Base-by-base conservation (phyloP, 2,329 filamentous ascomycete species). In the Cladorrhinum sp. region DNA sequence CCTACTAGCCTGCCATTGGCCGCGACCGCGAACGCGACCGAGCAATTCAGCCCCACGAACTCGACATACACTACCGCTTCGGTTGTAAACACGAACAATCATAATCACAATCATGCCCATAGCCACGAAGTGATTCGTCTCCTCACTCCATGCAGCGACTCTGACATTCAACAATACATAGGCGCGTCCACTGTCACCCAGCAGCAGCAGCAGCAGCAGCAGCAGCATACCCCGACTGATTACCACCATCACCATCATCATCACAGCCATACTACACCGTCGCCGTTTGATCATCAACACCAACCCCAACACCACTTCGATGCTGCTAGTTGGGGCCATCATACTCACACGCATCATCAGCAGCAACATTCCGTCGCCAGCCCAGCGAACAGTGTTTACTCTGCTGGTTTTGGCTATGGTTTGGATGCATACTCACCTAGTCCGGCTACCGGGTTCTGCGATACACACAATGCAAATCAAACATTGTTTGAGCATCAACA, bases 111-210 rank as follows among this genome's bases (percentile, higher is more conserved):
- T 56, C 55, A 63, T 23, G 48, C 12, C n/a, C 41, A 60, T 22
- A 50, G 32, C 9, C 63, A 76, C 55, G 73, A 75, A 38, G 71
- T 71, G 16, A 65, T 73, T 60, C 73, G 79, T 12, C 76, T 84
- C 25, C 77, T 83, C 61, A 85, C 82, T 0, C 82, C 82, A 1
- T 80, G 77, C 70, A 84, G 81, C 70, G 82, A 85, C 59, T 71
- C 68, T 3, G 81, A 84, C 65, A 64, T 70, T 29, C 52, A 55
- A n/a, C 52, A 55, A 22, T 55, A 36, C 32, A 23, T 24, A 2
- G 20, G 2, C n/a, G 16, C 20, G 5, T 13, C 49, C 23, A 12
- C 49, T 16, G 10, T 22, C 13, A 10, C 49, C 4, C 24, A 24
- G 20, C 49, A 50, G 20, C 41, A 51, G 3, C 56, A 50, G n/a